Evolutionary conservation across 495 filamentous ascomycete species (phyloP).

Genomic region (Wilcoxina mikolae): DNA sequence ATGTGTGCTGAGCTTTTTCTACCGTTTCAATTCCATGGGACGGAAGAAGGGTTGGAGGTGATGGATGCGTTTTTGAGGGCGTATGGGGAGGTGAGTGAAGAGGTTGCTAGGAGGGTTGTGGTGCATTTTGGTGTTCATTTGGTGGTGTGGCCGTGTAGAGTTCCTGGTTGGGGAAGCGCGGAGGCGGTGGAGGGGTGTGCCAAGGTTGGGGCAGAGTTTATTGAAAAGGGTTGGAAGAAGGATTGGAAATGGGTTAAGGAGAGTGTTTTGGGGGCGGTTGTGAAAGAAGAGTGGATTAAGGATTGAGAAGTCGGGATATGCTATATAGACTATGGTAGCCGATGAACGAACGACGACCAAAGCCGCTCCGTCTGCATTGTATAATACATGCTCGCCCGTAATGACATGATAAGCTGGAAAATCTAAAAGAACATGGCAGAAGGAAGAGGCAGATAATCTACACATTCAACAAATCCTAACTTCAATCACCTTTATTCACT

Average conservation of each 20-base stretch:
- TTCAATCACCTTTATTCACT: no score
- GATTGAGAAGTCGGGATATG: no score
- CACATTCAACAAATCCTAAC: neutral
- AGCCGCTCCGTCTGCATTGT: no score
- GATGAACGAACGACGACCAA: no score
- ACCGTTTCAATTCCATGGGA: neutral
- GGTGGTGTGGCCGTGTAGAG: neutral
- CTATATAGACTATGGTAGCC: no score
- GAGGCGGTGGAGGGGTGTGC: neutral
- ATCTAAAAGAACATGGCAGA: neutral
- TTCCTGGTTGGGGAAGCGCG: neutral
- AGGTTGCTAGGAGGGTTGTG: neutral
- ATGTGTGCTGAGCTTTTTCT: conserved; percentile 26
- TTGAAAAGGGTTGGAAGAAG: neutral
- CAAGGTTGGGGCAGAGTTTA: neutral
- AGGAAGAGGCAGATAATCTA: neutral
- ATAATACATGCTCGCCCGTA: no score
- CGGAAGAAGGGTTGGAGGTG: neutral
- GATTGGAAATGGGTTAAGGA: conserved; percentile 1
- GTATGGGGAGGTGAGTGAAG: neutral
- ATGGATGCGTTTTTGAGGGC: neutral
- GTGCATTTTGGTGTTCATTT: conserved; percentile 4
- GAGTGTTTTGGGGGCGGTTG: neutral
- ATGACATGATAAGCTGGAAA: no score
- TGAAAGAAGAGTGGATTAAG: neutral